Conservation (phyloP, 495 filamentous ascomycete species). For the Penicillium macrosclerotiorum region DNA sequence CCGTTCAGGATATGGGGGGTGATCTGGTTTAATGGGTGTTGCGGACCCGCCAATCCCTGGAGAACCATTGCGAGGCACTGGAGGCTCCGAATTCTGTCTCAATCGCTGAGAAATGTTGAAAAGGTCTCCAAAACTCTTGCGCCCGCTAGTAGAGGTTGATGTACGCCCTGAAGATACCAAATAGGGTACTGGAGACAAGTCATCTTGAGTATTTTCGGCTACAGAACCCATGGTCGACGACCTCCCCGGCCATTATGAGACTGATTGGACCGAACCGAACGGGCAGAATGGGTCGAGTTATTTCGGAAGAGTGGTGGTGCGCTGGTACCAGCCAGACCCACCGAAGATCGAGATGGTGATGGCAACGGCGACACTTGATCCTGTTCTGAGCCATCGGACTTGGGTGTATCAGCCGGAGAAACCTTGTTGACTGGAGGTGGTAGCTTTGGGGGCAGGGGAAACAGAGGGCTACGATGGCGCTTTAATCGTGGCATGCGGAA, state of each 20-base stretch:
- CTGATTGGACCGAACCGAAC: constrained; percentile 73
- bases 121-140: constrained; percentile 87
- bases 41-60: constrained; percentile 49
- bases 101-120: constrained; percentile 71
- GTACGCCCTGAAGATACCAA: constrained; percentile 62
- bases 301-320: constrained; percentile 50
- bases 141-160: constrained; percentile 77
- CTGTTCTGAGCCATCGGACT: constrained; percentile 26
- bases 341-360: constrained; percentile 54
- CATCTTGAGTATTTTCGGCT: constrained; percentile 50
- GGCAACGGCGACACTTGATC: constrained; percentile 51
- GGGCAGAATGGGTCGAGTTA: constrained; percentile 64
- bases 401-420: constrained; percentile 21
- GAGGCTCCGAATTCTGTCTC: constrained; percentile 72
- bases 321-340: constrained; percentile 40
- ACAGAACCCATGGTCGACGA: constrained; percentile 89
- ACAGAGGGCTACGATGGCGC: constrained; percentile 80
- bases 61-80: constrained; percentile 60
- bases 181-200: constrained; percentile 57
- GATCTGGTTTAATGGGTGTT: constrained; percentile 66
- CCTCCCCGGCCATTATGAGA: constrained; percentile 58
- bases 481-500: constrained; percentile 81
- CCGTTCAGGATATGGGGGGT: constrained; percentile 71
- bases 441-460: constrained; percentile 77
- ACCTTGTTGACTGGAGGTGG: constrained; percentile 23